Conservation (phyloP, 371 early-diverging fungal genomes). For the Rhizomucor pusillus region DNA sequence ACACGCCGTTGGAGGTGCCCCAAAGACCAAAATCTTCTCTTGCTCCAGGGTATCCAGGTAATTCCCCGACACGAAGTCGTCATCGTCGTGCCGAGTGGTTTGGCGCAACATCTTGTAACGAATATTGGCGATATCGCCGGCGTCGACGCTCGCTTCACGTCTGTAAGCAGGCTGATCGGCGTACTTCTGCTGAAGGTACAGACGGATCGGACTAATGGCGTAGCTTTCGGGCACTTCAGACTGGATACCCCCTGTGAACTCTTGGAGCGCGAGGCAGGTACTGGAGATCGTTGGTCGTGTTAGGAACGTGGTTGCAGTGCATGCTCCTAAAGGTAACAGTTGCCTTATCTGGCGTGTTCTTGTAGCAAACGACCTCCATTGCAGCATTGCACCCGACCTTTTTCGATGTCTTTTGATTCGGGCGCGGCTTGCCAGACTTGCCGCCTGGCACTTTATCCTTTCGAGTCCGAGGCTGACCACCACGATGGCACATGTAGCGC, state of each 20-base stretch:
- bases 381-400: conserved; percentile 4
- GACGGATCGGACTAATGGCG: background rate
- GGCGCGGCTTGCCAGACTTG: background rate
- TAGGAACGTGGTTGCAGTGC: background rate
- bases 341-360: background rate
- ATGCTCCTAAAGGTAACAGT: background rate
- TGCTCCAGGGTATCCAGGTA: background rate
- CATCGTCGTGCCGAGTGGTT: background rate
- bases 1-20: too few species aligned
- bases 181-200: background rate
- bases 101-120: background rate
- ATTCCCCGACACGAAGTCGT: background rate
- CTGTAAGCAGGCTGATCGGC: background rate
- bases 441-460: background rate
- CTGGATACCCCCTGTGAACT: background rate
- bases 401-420: conserved; percentile 4
- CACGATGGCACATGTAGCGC: background rate
- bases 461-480: background rate
- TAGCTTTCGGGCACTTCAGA: background rate
- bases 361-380: background rate
- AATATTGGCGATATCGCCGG: background rate
- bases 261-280: background rate
- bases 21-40: background rate
- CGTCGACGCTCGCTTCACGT: background rate
- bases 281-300: conserved; percentile 4